phyloP scores from a whole-genome alignment of 1,139 yeast species.

The Candida pseudoviswanathii region DNA sequence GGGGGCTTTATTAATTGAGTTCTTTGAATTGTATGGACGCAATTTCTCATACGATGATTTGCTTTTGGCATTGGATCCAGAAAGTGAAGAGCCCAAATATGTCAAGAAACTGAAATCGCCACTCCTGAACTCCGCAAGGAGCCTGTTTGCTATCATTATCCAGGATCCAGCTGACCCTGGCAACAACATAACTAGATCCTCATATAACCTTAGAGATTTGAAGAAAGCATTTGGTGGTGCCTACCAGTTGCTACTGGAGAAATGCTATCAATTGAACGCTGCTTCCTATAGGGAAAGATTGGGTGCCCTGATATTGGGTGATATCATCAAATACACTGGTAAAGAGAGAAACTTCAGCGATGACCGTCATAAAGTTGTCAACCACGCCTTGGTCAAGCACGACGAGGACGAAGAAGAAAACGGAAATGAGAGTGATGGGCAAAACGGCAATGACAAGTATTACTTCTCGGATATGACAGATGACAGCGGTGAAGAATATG shows the following conservation, averaged over 20 bases:
- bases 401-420: conserved; percentile 21
- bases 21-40: conserved; percentile 93
- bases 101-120: conserved; percentile 58
- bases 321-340: conserved; percentile 76
- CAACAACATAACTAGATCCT: conserved; percentile 85
- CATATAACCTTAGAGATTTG: conserved; percentile 78
- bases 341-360: conserved; percentile 78
- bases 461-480: conserved; percentile 47
- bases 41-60: conserved; percentile 86
- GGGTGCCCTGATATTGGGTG: conserved; percentile 79
- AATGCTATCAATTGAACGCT: conserved; percentile 59
- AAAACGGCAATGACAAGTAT: conserved; percentile 31
- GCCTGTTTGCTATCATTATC: conserved; percentile 70
- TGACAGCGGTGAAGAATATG: conserved; percentile 33
- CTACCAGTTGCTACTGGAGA: conserved; percentile 72
- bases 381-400: conserved; percentile 54
- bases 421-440: conserved; percentile 32
- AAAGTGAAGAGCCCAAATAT: conserved; percentile 52
- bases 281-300: conserved; percentile 68
- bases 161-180: conserved; percentile 86
- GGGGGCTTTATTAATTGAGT: conserved; percentile 88
- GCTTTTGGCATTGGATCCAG: conserved; percentile 61
- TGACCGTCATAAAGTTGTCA: conserved; percentile 64
- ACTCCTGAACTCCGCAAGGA: conserved; percentile 53
- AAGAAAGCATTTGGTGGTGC: conserved; percentile 93